Percentiles rank a stretch among this genome's conserved stretches.
Evolutionary conservation across 176 grass and related monocot genomes (phyloP).

Genomic region (Carex parvula): DNA sequence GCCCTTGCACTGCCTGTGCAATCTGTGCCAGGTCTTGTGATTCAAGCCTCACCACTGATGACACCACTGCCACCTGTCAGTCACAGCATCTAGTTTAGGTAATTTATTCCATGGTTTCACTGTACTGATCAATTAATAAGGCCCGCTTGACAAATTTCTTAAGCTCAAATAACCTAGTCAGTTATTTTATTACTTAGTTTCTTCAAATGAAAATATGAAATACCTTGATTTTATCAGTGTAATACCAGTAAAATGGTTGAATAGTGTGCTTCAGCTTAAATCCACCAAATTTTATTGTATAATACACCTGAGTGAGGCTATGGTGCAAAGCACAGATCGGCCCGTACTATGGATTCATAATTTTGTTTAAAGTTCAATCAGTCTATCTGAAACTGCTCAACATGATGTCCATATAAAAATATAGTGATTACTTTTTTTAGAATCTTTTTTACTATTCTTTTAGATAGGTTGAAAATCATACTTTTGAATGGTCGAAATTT

Average conservation of each 20-base stretch:
- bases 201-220: not conserved
- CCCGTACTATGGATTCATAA: too few species aligned
- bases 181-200: not conserved
- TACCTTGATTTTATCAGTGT: too few species aligned
- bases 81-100: not conserved
- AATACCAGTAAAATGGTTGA: not conserved
- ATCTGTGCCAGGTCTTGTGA: slow-evolving; percentile 82
- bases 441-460: too few species aligned
- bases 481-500: too few species aligned
- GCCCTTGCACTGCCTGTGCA: slow-evolving; percentile 55
- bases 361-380: too few species aligned
- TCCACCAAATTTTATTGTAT: not conserved
- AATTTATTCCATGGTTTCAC: not conserved
- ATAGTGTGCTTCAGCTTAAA: not conserved
- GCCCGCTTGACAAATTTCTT: not conserved
- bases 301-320: not conserved
- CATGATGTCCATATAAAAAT: too few species aligned
- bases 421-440: too few species aligned
- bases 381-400: too few species aligned
- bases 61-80: slow-evolving; percentile 47
- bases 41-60: slow-evolving; percentile 83
- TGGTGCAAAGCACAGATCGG: too few species aligned
- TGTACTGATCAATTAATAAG: not conserved
- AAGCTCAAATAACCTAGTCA: not conserved
- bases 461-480: too few species aligned